Conservation (phyloP, 2,329 filamentous ascomycete species). For the Talaromyces sp. region DNA sequence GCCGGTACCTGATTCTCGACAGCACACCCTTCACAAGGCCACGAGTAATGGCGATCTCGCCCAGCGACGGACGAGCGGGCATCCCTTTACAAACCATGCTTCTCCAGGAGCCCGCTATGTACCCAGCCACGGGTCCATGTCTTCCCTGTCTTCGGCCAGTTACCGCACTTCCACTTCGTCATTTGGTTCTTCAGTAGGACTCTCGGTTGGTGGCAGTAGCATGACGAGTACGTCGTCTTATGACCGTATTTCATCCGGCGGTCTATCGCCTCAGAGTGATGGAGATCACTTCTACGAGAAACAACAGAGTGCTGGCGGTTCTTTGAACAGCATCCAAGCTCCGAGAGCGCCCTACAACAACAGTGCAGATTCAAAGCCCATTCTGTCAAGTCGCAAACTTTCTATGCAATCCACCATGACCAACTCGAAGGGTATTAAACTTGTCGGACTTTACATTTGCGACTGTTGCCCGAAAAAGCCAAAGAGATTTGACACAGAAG, state of each 20-base stretch:
- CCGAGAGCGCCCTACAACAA: constrained; percentile 23
- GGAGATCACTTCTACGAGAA: constrained; percentile 51
- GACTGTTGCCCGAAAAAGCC: constrained; percentile 97
- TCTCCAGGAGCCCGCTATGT: constrained; percentile 53
- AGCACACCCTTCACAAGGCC: constrained; percentile 26
- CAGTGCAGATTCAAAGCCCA: constrained; percentile 36
- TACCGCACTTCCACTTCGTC: constrained; percentile 52
- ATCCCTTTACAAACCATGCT: constrained; percentile 53
- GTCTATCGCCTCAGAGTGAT: constrained; percentile 56
- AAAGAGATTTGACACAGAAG: constrained; percentile 83
- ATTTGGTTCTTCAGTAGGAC: constrained; percentile 40
- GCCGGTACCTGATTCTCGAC: constrained; percentile 32
- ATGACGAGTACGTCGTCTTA: constrained; percentile 61
- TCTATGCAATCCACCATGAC: constrained; percentile 33
- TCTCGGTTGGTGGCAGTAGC: constrained; percentile 59
- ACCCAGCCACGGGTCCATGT: constrained; percentile 57
- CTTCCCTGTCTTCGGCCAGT: constrained; percentile 60
- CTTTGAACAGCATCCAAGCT: constrained; percentile 29
- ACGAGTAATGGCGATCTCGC: constrained; percentile 49
- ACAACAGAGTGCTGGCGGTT: constrained; percentile 45
- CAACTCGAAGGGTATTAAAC: constrained; percentile 17
- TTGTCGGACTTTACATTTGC: constrained; percentile 60
- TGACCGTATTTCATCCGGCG: constrained; percentile 57
- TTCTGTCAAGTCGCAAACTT: constrained; percentile 43
- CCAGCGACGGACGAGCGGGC: constrained; percentile 49